phyloP scores from a whole-genome alignment of 148 eudicot genomes.

The Amaranthus cruentus region DNA sequence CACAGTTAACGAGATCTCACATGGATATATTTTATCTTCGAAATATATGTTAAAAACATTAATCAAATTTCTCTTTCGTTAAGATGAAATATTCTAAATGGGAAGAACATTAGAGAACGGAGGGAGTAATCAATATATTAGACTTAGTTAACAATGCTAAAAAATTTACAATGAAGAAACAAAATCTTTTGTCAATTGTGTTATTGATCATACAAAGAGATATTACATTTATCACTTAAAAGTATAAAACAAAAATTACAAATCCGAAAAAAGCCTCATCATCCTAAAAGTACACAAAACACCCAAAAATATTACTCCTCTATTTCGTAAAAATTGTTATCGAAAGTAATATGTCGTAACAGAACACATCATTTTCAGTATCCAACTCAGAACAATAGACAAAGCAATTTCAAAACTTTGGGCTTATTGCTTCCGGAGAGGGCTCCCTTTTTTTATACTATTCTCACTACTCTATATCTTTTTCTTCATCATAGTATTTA shows the following conservation, averaged over 20 bases:
- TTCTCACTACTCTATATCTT: slow-evolving; percentile 24
- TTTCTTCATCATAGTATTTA: neutral
- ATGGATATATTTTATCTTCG: no score
- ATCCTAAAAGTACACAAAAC: slow-evolving; percentile 47
- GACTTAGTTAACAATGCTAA: no score
- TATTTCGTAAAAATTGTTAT: no score
- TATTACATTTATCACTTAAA: neutral
- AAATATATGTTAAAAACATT: no score
- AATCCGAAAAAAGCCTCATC: slow-evolving; percentile 47
- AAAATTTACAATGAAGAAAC: slow-evolving; percentile 8
- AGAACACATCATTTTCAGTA: no score
- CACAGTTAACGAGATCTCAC: no score
- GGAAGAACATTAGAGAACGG: no score
- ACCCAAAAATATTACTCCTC: slow-evolving; percentile 36
- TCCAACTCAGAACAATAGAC: no score
- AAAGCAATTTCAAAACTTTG: slow-evolving; percentile 45
- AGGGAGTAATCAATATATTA: no score
- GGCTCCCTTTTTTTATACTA: slow-evolving; percentile 36
- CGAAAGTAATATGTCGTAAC: no score
- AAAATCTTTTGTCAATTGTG: slow-evolving; percentile 15
- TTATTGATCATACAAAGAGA: slow-evolving; percentile 10
- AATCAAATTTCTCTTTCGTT: no score
- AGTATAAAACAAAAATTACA: neutral
- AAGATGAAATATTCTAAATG: no score
- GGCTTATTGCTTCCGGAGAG: slow-evolving; percentile 59